phyloP scores from a whole-genome alignment of 257 asterid species.

The Rauvolfia tetraphylla region DNA sequence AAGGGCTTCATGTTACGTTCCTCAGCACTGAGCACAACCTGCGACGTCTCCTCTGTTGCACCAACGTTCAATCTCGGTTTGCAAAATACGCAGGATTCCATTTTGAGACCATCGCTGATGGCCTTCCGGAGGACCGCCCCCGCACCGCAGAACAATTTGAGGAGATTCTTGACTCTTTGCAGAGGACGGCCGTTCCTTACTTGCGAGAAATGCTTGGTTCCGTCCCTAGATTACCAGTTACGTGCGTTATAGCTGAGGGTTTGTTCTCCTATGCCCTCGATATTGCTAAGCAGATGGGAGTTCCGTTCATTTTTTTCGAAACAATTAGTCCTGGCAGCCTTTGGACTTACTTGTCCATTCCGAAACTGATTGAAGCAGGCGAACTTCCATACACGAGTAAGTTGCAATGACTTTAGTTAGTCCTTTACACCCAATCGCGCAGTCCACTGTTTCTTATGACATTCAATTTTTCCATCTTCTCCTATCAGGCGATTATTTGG shows the following conservation, averaged over 20 bases:
- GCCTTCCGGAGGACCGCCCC: conserved; percentile 29
- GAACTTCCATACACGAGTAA: conserved; percentile 19
- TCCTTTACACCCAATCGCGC: not conserved
- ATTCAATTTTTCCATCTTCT: not conserved
- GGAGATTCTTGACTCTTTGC: conserved; percentile 14
- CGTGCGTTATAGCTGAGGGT: conserved; percentile 21
- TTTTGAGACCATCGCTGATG: conserved; percentile 19
- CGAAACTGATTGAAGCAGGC: conserved; percentile 16
- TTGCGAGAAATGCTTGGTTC: not conserved
- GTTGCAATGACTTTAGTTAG: not conserved
- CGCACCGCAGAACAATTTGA: conserved; percentile 11
- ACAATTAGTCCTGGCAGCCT: conserved; percentile 19
- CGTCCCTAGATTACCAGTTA: not conserved
- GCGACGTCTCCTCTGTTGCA: conserved; percentile 18
- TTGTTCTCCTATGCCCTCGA: conserved; percentile 9
- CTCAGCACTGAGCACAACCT: conserved; percentile 18
- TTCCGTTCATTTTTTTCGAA: conserved; percentile 18
- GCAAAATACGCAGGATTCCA: conserved; percentile 12
- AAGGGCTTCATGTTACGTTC: conserved; percentile 23
- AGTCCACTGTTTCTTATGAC: not conserved
- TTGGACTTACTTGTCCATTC: conserved; percentile 15
- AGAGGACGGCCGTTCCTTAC: conserved; percentile 5
- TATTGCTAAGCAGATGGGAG: conserved; percentile 12
- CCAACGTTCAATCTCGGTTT: conserved; percentile 20
- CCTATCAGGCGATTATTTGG: conserved; percentile 14